Conservation (phyloP, 345 rosid species). For the Eucalyptus tenuipes region DNA sequence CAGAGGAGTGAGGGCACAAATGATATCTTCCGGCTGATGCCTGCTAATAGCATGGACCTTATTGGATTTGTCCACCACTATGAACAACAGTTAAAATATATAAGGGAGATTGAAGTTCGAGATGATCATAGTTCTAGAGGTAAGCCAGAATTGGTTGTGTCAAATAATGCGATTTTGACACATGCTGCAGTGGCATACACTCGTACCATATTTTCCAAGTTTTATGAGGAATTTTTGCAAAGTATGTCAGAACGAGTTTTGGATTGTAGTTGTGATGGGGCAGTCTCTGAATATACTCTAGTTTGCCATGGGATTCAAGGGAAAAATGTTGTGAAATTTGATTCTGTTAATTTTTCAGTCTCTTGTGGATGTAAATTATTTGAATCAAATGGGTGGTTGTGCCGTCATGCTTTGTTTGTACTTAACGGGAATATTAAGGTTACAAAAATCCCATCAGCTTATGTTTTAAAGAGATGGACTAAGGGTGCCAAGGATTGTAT, state of each 20-base stretch:
- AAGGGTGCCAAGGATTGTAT: background rate
- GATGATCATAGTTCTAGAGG: background rate
- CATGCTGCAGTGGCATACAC: background rate
- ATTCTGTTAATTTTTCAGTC: background rate
- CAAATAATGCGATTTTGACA: background rate
- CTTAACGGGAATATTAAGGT: background rate
- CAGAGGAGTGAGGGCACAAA: background rate
- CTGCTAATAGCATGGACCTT: background rate
- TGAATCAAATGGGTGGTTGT: background rate
- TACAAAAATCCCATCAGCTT: background rate
- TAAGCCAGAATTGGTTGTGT: background rate
- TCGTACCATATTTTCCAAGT: background rate
- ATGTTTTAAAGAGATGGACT: background rate
- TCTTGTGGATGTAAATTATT: background rate
- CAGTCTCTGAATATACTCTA: background rate
- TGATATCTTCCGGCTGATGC: background rate
- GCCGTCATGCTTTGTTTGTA: background rate
- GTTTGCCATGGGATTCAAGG: background rate
- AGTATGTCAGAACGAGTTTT: background rate
- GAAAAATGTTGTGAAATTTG: background rate
- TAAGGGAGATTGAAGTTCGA: background rate
- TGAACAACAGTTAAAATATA: background rate
- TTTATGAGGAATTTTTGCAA: background rate
- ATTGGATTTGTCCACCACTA: background rate
- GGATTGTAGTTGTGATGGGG: background rate